Conservation (phyloP, 768 basidiomycete species). For the Calocybe cyanea region DNA sequence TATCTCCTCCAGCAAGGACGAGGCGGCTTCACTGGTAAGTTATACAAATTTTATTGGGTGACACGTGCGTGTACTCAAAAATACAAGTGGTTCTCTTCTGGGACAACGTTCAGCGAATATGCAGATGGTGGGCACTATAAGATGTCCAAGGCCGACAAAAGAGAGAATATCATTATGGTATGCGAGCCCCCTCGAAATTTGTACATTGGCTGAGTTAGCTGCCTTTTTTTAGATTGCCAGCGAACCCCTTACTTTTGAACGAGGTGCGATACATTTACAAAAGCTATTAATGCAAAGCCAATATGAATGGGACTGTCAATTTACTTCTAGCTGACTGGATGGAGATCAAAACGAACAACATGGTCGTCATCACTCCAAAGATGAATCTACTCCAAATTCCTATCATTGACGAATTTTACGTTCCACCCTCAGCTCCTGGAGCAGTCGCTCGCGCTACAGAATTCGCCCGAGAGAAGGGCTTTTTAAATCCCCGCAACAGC, state of each 20-base stretch:
- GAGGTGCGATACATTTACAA: constrained; percentile 45
- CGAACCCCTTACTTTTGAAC: constrained; percentile 95
- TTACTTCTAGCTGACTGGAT: constrained; percentile 98
- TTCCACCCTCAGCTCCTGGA: constrained; percentile 80
- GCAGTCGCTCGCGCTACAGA: constrained; percentile 66
- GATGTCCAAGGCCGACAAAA: constrained; percentile 94
- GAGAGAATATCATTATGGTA: constrained; percentile 94
- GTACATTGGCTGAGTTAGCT: too few relatives aligned
- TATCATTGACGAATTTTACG: constrained; percentile 90
- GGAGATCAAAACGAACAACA: constrained; percentile 95
- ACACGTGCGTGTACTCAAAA: constrained; percentile 1
- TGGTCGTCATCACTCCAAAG: constrained; percentile 93
- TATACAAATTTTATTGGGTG: not conserved
- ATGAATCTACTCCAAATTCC: constrained; percentile 95
- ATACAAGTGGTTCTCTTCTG: constrained; percentile 92
- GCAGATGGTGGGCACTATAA: constrained; percentile 86
- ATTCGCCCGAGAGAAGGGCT: constrained; percentile 86
- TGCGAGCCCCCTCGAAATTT: constrained; percentile 13
- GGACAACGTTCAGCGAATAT: constrained; percentile 90
- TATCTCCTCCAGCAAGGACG: constrained; percentile 86
- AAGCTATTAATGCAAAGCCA: constrained; percentile 1
- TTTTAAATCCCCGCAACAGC: constrained; percentile 57
- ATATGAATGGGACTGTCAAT: constrained; percentile 1
- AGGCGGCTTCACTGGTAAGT: constrained; percentile 84
- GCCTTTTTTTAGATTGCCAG: constrained; percentile 63